These are phyloP conservation scores for Moringa oleifera DNA, from an alignment of 345 rosid species.

Conservation along the genomic window DNA sequence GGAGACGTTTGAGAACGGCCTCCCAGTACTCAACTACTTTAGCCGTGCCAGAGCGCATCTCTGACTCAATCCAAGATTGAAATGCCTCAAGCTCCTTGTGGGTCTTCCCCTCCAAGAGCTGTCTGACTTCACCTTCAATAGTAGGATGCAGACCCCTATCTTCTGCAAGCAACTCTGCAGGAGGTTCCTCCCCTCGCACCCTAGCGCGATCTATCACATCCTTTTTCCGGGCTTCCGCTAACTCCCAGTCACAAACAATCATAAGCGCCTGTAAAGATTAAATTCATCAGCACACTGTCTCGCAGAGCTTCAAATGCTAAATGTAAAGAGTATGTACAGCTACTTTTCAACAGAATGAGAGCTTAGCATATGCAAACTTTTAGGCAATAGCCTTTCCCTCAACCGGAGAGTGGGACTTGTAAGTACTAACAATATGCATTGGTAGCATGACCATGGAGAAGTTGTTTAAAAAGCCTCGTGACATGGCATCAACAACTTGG, in stretches of 20 bases:
- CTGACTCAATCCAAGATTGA: conserved; percentile 63
- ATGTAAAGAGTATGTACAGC: neutral
- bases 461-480: too few relatives aligned
- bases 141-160: conserved; percentile 90
- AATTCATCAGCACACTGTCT: conserved; percentile 6
- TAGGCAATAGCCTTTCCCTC: too few relatives aligned
- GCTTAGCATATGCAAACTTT: neutral
- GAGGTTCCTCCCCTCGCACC: conserved; percentile 94
- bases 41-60: conserved; percentile 84
- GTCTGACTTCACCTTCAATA: conserved; percentile 76
- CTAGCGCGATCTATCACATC: conserved; percentile 89
- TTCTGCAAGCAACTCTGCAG: conserved; percentile 85
- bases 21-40: conserved; percentile 99
- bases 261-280: conserved; percentile 68
- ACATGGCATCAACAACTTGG: too few relatives aligned
- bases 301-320: neutral
- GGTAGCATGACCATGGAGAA: too few relatives aligned
- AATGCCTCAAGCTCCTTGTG: conserved; percentile 64
- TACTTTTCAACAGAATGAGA: too few relatives aligned
- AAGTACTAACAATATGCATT: too few relatives aligned
- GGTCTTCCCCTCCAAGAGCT: conserved; percentile 75
- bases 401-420: too few relatives aligned
- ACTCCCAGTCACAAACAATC: conserved; percentile 91
- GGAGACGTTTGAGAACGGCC: conserved; percentile 84
- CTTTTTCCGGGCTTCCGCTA: conserved; percentile 81